These are phyloP conservation scores for Adansonia grandidieri DNA, from an alignment of 441 rosid species.

Conservation along the genomic window DNA sequence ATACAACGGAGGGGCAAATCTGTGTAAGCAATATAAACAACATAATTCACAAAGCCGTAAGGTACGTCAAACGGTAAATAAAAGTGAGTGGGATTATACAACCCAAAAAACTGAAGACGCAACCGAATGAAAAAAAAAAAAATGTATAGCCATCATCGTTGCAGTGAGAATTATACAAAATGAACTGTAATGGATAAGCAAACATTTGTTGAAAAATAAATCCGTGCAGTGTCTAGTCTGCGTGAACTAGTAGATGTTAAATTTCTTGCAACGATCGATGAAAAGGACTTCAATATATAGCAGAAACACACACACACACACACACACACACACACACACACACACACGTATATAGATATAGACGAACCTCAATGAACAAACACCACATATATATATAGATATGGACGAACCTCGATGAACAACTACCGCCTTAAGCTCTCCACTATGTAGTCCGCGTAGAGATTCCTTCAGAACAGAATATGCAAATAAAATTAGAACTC, in stretches of 20 bases:
- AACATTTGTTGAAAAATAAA: no score
- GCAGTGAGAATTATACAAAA: slow-evolving; percentile 9
- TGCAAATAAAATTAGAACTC: not conserved
- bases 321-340: no score
- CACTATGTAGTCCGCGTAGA: slow-evolving; percentile 87
- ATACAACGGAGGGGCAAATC: not conserved
- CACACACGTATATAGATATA: no score
- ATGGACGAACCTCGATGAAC: no score
- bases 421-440: slow-evolving; percentile 90
- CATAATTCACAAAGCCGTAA: not conserved
- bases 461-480: slow-evolving; percentile 57
- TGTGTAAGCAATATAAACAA: no score
- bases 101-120: not conserved
- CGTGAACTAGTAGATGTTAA: not conserved
- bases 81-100: not conserved
- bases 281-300: slow-evolving; percentile 17
- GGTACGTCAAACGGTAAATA: not conserved
- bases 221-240: not conserved
- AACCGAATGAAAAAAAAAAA: slow-evolving; percentile 1
- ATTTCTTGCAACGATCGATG: slow-evolving; percentile 16
- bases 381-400: no score
- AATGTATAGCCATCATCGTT: slow-evolving; percentile 13
- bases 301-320: no score
- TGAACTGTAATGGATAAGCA: not conserved
- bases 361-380: no score